Evolutionary conservation across 2,329 filamentous ascomycete species (phyloP).

Genomic region (Spiromastix sp.): DNA sequence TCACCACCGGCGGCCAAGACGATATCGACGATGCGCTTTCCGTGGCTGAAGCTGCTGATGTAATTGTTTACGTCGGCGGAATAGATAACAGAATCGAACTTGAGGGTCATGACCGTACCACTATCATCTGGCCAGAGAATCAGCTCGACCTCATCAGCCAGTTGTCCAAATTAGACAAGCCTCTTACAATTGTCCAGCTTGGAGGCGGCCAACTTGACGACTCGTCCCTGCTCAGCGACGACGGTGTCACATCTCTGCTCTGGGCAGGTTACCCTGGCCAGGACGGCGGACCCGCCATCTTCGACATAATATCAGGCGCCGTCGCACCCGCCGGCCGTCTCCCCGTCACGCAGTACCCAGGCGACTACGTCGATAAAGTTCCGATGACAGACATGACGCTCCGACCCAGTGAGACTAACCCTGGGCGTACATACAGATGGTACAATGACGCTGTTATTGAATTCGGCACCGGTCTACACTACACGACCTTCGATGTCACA

Average conservation of each 20-base stretch:
- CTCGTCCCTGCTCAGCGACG: constrained; percentile 17
- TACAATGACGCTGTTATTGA: constrained; percentile 43
- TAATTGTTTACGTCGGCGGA: constrained; percentile 19
- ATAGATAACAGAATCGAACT: constrained; percentile 20
- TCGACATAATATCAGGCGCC: constrained; percentile 22
- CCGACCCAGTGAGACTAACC: constrained; percentile 17
- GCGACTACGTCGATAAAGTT: constrained; percentile 27
- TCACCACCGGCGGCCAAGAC: constrained; percentile 17
- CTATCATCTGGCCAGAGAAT: constrained; percentile 20
- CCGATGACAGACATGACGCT: constrained; percentile 22
- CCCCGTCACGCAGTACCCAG: constrained; percentile 17
- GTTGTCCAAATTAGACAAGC: constrained; percentile 19
- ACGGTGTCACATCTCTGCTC: constrained; percentile 19
- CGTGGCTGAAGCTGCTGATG: constrained; percentile 25
- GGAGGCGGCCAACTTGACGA: constrained; percentile 25
- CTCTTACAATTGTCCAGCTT: constrained; percentile 19
- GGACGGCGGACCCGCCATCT: constrained; percentile 21
- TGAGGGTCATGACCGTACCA: constrained; percentile 20
- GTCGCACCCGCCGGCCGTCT: constrained; percentile 20
- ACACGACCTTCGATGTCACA: constrained; percentile 46
- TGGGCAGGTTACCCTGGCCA: constrained; percentile 26
- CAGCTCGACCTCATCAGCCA: constrained; percentile 20
- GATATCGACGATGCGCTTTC: constrained; percentile 13
- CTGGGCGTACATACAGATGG: constrained; percentile 26
- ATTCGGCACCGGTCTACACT: constrained; percentile 46